phyloP scores from a whole-genome alignment of 345 rosid genomes.

The Populus davidiana region DNA sequence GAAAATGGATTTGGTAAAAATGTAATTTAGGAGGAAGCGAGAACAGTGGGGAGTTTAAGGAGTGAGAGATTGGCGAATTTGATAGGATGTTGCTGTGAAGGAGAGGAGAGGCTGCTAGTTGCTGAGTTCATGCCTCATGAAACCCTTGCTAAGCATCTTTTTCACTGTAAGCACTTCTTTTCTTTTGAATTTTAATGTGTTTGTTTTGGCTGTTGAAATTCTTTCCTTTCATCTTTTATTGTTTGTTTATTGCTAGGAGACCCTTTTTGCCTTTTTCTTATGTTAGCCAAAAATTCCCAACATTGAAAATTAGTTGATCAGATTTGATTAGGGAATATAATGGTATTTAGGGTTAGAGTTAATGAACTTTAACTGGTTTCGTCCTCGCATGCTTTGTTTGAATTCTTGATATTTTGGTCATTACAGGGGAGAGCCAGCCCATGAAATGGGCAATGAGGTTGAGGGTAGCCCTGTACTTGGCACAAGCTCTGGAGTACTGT shows the following conservation, averaged over 20 bases:
- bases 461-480: conserved; percentile 85
- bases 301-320: not conserved
- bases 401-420: not conserved
- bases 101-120: conserved; percentile 80
- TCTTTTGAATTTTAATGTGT: not conserved
- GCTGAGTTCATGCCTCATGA: conserved; percentile 90
- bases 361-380: not conserved
- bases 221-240: not conserved
- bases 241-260: not conserved
- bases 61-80: conserved; percentile 74
- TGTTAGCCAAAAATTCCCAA: not conserved
- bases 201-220: not conserved
- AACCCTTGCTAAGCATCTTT: conserved; percentile 91
- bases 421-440: conserved; percentile 89
- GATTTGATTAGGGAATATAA: not conserved
- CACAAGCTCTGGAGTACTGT: conserved; percentile 87
- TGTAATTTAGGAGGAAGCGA: conserved; percentile 71
- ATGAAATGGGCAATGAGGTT: conserved; percentile 99
- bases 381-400: not conserved
- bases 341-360: not conserved
- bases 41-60: conserved; percentile 78
- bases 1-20: not conserved
- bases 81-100: conserved; percentile 87
- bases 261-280: not conserved
- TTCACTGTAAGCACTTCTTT: conserved; percentile 58